Conservation (phyloP, 345 rosid species). For the Aethionema arabicum region DNA sequence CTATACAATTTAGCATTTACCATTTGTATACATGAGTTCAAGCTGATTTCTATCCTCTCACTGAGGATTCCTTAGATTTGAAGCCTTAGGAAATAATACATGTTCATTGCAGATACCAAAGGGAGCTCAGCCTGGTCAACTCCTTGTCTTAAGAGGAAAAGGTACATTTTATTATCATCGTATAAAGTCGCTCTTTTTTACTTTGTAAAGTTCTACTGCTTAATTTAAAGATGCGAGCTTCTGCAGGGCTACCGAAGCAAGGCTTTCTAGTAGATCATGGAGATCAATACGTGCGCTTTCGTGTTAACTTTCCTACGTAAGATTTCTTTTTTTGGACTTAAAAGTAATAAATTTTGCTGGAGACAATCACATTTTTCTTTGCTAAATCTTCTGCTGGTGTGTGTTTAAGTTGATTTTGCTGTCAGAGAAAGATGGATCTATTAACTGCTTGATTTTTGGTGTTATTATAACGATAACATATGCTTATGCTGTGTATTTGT, state of each 20-base stretch:
- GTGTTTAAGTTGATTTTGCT: no score
- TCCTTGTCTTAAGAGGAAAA: slow-evolving; percentile 73
- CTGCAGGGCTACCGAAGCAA: slow-evolving; percentile 71
- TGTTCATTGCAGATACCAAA: slow-evolving; percentile 68
- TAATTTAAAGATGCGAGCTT: slow-evolving; percentile 23
- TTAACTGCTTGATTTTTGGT: not conserved
- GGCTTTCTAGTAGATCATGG: slow-evolving; percentile 73
- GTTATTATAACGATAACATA: not conserved
- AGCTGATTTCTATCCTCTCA: slow-evolving; percentile 15
- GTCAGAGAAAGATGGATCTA: no score
- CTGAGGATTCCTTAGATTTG: slow-evolving; percentile 6
- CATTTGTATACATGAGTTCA: slow-evolving; percentile 9
- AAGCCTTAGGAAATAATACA: slow-evolving; percentile 21
- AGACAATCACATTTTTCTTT: slow-evolving; percentile 6
- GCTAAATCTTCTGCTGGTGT: slow-evolving; percentile 11
- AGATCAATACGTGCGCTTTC: slow-evolving; percentile 86
- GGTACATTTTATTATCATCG: slow-evolving; percentile 41
- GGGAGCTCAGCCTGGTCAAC: slow-evolving; percentile 86
- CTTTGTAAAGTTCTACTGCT: slow-evolving; percentile 15
- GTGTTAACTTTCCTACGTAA: slow-evolving; percentile 79
- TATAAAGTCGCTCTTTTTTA: slow-evolving; percentile 12
- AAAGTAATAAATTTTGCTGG: not conserved
- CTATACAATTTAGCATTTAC: slow-evolving; percentile 9
- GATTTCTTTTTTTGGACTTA: slow-evolving; percentile 27
- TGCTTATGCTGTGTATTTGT: slow-evolving; percentile 19